phyloP scores from a whole-genome alignment of 1,284 basidiomycete genomes.

The Heterobasidion irregulare region DNA sequence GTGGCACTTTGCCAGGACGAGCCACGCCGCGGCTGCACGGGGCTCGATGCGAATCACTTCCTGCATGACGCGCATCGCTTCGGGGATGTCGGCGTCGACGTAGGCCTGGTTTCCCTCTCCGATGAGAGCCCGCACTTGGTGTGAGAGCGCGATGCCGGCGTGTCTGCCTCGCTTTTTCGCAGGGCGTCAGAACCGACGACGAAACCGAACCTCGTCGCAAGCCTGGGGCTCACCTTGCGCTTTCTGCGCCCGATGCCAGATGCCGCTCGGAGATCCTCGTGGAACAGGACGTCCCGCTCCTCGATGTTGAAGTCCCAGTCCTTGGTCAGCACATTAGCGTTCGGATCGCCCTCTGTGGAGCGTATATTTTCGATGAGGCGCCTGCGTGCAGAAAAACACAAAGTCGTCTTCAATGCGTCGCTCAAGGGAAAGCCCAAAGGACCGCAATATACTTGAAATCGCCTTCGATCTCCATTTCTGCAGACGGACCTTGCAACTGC shows the following conservation, averaged over 20 bases:
- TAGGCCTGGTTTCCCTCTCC: slow-evolving; percentile 88
- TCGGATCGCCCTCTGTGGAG: slow-evolving; percentile 37
- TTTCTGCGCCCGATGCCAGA: slow-evolving; percentile 59
- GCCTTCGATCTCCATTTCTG: neutral
- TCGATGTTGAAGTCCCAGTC: slow-evolving; percentile 65
- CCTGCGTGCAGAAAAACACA: slow-evolving; percentile 22
- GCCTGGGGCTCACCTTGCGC: slow-evolving; percentile 29
- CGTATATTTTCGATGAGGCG: slow-evolving; percentile 58
- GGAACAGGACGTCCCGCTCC: slow-evolving; percentile 58
- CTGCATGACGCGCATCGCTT: slow-evolving; percentile 76
- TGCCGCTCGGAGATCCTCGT: slow-evolving; percentile 60
- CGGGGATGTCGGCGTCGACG: slow-evolving; percentile 59
- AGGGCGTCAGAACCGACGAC: neutral
- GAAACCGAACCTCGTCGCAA: neutral
- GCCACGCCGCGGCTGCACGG: slow-evolving; percentile 78
- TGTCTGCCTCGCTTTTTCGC: slow-evolving; percentile 26
- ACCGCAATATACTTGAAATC: neutral
- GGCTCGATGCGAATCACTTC: slow-evolving; percentile 95
- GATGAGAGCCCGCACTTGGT: slow-evolving; percentile 75
- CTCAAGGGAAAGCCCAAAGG: neutral
- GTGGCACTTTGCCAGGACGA: slow-evolving; percentile 77
- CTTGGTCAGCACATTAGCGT: slow-evolving; percentile 39
- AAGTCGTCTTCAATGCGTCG: slow-evolving; percentile 1
- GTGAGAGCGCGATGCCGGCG: slow-evolving; percentile 56
- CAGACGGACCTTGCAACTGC: neutral